Percentiles rank a stretch among this genome's conserved stretches.
Conservation (phyloP, 352 stramenopile species). For the Pythium pyrilobum region DNA sequence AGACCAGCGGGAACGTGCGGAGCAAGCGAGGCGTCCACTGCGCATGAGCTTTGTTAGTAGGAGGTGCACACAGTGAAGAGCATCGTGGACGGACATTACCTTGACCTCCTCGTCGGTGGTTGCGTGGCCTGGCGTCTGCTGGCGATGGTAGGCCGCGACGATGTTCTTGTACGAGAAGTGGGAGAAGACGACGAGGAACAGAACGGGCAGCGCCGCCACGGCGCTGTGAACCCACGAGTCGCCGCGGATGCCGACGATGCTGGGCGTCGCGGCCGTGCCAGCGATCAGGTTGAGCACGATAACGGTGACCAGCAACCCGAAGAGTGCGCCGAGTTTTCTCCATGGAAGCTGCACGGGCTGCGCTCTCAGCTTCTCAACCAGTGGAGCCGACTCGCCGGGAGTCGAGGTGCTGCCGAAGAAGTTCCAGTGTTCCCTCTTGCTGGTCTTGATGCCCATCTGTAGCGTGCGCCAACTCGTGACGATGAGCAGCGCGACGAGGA, state of each 20-base stretch:
- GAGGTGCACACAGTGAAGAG: neutral
- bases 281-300: conserved; percentile 90
- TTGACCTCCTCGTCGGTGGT: conserved; percentile 37
- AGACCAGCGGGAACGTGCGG: conserved; percentile 85
- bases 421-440: conserved; percentile 22
- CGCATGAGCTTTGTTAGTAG: neutral
- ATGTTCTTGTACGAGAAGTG: conserved; percentile 58
- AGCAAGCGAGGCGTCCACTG: conserved; percentile 54
- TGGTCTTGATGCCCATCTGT: conserved; percentile 84
- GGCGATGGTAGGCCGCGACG: conserved; percentile 28
- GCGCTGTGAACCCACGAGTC: conserved; percentile 71
- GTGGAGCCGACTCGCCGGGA: neutral
- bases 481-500: conserved; percentile 87
- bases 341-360: conserved; percentile 75
- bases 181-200: conserved; percentile 59
- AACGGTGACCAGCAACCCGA: conserved; percentile 85
- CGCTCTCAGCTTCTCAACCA: neutral
- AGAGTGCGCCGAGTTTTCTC: conserved; percentile 75
- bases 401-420: neutral
- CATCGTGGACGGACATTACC: neutral
- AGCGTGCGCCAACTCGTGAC: conserved; percentile 87
- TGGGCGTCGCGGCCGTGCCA: conserved; percentile 79
- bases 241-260: conserved; percentile 85
- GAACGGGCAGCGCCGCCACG: conserved; percentile 41
- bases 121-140: conserved; percentile 43